Evolutionary conservation across 2,329 filamentous ascomycete species (phyloP), one percentile per base, ranked within the genome.

Genomic region (Fusarium sp.): DNA sequence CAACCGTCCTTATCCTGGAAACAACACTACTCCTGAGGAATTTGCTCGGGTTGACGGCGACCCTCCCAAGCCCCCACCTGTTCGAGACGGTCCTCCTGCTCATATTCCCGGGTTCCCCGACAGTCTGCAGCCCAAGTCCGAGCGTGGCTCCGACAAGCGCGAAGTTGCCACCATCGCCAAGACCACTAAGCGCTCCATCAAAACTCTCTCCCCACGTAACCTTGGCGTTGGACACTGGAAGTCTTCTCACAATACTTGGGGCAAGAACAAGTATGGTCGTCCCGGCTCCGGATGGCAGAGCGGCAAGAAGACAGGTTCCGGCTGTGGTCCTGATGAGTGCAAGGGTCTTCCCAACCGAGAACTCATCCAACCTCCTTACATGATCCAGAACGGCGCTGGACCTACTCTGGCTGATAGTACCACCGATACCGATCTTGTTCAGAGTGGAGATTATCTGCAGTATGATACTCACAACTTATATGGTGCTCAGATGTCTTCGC

Each of bases 401-500:
- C 67, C 67, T 24, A 74, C 72, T 1, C 62, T 74, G 2, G 62
- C 71, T 10, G 72, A 74, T 11, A 62, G 68, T 7, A 74, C 72
- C 3, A 57, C 66, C 5, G 69, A 74, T n/a, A 74, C 72, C 10
- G 72, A 74, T 26, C 65, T 74, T 7, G 62, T 74, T 1, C 71
- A 74, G 46, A 59, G 53, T 4, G 60, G 70, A 6, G 70, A 55
- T 0, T 74, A 73, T 6, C 45, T 63, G 7, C 70, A 74, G 49
- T 73, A 73, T 11, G 92, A 94, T 70, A 92, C 89, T 0, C 92
- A 94, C 77, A 94, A 94, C 71, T 78, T 94, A 2, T 94, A 92
- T 76, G 92, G 92, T 2, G 87, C 87, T 9, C 89, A 93, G 89
- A 94, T 94, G 92, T 91, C 89, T 2, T 83, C 19, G 81, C 87